These are phyloP conservation scores for Pythium rishiriense DNA, from an alignment of 352 stramenopile genomes.

Conservation along the genomic window DNA sequence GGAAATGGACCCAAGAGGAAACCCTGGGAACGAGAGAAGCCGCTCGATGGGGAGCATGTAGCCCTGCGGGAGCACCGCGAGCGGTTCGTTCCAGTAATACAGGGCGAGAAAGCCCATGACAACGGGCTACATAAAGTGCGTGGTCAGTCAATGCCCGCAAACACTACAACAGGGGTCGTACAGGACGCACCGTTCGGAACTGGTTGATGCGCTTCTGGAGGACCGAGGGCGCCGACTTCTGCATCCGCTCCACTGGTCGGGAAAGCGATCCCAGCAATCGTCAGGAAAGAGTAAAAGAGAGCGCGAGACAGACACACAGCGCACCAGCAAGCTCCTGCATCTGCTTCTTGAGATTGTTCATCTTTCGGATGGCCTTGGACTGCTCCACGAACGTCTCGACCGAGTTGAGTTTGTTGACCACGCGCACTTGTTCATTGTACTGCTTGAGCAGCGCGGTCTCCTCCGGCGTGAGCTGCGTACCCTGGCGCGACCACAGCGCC, in stretches of 20 bases:
- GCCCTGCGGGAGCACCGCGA: constrained; percentile 69
- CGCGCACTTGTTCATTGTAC: constrained; percentile 78
- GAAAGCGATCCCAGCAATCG: background rate
- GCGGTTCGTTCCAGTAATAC: constrained; percentile 79
- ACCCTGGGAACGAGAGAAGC: constrained; percentile 73
- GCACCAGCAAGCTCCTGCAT: constrained; percentile 78
- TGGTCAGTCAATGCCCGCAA: no score
- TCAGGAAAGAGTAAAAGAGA: background rate
- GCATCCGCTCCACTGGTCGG: constrained; percentile 57
- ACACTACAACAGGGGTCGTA: background rate
- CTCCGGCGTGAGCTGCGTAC: constrained; percentile 48
- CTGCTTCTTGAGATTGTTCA: constrained; percentile 86
- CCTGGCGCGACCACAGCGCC: constrained; percentile 52
- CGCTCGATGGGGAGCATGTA: constrained; percentile 80
- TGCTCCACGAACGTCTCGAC: constrained; percentile 89
- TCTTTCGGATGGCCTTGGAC: constrained; percentile 81
- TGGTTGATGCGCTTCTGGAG: constrained; percentile 78
- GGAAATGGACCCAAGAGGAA: constrained; percentile 72
- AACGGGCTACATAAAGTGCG: constrained; percentile 38
- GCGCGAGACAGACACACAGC: background rate
- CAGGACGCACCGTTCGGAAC: constrained; percentile 51
- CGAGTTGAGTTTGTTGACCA: constrained; percentile 85
- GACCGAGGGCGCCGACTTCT: constrained; percentile 59
- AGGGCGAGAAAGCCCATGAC: constrained; percentile 53
- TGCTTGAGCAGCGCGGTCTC: constrained; percentile 58